phyloP scores from a whole-genome alignment of 495 filamentous ascomycete genomes.

The Oleoguttula mirabilis region DNA sequence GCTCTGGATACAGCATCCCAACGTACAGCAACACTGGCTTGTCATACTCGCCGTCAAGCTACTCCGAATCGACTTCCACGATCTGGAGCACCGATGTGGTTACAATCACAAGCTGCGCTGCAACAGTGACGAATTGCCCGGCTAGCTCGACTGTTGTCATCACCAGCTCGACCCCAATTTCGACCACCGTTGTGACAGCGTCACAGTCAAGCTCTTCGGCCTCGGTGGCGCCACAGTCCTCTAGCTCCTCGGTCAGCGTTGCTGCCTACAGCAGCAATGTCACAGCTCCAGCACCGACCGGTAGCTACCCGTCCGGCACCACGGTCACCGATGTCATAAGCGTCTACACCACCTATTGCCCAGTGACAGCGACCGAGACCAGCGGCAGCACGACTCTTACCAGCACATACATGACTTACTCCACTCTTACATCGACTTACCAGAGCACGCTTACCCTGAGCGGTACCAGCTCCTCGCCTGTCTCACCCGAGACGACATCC shows the following conservation, averaged over 20 bases:
- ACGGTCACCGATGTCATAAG: constrained; percentile 14
- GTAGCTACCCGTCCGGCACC: too few species aligned
- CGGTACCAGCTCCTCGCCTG: neutral
- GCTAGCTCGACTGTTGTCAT: constrained; percentile 5
- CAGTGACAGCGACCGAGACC: constrained; percentile 13
- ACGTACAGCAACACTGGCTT: neutral
- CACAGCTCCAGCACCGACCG: too few species aligned
- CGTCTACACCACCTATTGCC: constrained; percentile 17
- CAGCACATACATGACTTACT: constrained; percentile 4
- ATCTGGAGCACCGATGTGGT: constrained; percentile 6
- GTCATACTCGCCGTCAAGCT: neutral
- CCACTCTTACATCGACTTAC: constrained; percentile 4
- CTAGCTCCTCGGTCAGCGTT: too few species aligned
- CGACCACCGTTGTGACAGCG: constrained; percentile 7
- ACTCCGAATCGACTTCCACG: neutral
- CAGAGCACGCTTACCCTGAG: neutral
- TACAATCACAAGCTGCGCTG: constrained; percentile 13
- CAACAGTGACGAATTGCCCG: neutral
- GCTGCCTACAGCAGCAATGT: too few species aligned
- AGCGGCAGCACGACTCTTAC: constrained; percentile 34
- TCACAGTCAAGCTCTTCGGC: neutral
- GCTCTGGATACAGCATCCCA: neutral
- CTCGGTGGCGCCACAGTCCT: too few species aligned
- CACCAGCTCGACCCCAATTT: constrained; percentile 9
- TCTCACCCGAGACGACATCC: neutral